Conservation (phyloP, 805 yeast genomes). For the Metschnikowia shivogae region DNA sequence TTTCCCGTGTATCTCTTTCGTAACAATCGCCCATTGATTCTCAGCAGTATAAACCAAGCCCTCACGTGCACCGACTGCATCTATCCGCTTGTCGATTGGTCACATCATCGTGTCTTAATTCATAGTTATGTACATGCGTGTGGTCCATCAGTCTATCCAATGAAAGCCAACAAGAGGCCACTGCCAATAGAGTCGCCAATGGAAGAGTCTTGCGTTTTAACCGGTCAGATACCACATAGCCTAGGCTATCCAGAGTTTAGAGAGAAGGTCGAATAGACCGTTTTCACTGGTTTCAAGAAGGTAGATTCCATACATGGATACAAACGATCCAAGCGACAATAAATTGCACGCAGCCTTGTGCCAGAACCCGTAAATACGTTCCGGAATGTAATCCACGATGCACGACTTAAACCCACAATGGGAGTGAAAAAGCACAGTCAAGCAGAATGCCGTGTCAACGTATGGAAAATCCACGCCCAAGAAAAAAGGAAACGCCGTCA, state of each 20-base stretch:
- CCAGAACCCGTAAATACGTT: conserved; percentile 76
- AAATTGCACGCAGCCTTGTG: conserved; percentile 65
- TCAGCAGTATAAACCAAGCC: too few relatives aligned
- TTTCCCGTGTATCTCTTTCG: too few relatives aligned
- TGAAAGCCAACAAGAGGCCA: neutral
- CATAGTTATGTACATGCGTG: conserved; percentile 1
- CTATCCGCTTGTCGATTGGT: too few relatives aligned
- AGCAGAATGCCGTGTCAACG: conserved; percentile 66
- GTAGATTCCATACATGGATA: conserved; percentile 77
- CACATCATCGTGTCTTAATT: too few relatives aligned
- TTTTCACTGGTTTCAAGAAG: conserved; percentile 73
- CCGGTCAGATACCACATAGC: neutral
- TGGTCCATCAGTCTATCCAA: neutral
- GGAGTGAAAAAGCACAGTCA: conserved; percentile 68
- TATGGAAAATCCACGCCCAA: conserved; percentile 68
- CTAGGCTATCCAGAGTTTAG: conserved; percentile 56
- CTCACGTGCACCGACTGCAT: too few relatives aligned
- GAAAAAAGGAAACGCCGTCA: conserved; percentile 69
- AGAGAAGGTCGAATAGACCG: conserved; percentile 68
- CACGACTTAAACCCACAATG: conserved; percentile 87
- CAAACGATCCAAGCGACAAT: conserved; percentile 66
- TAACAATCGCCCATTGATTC: too few relatives aligned
- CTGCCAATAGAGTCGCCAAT: too few relatives aligned
- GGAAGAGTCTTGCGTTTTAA: neutral
- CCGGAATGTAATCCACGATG: conserved; percentile 88